Percentiles rank a stretch among this genome's conserved stretches.
Evolutionary conservation across 495 filamentous ascomycete species (phyloP).

Genomic region (Hypomontagnella monticulosa): DNA sequence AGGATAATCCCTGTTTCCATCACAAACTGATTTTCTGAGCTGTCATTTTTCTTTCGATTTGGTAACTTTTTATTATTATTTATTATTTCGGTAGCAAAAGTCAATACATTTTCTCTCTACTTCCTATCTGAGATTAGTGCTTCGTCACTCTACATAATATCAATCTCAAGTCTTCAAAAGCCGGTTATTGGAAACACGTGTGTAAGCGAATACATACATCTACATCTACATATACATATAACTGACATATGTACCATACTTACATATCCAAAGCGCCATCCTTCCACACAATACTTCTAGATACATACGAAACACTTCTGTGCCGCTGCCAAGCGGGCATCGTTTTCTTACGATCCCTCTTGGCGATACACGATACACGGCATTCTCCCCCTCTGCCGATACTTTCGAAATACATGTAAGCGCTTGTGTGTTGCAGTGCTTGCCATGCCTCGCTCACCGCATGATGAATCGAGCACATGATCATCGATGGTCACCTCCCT

Average conservation of each 20-base stretch:
- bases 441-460: slow-evolving; percentile 37
- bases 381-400: slow-evolving; percentile 4
- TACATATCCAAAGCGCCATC: too few relatives aligned
- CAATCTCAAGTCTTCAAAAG: too few relatives aligned
- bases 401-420: slow-evolving; percentile 39
- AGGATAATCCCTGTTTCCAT: slow-evolving; percentile 34
- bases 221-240: too few relatives aligned
- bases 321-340: not conserved
- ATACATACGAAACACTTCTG: not conserved
- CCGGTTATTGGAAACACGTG: too few relatives aligned
- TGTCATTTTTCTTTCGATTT: slow-evolving; percentile 39
- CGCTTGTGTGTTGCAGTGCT: slow-evolving; percentile 37
- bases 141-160: too few relatives aligned
- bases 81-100: not conserved
- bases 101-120: not conserved
- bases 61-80: slow-evolving; percentile 1
- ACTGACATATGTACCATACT: too few relatives aligned
- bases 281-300: too few relatives aligned
- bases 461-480: slow-evolving; percentile 39
- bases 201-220: too few relatives aligned
- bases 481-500: slow-evolving; percentile 36
- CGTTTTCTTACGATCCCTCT: slow-evolving; percentile 2
- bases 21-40: slow-evolving; percentile 32
- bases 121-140: slow-evolving; percentile 9
- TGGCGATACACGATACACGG: slow-evolving; percentile 15